Conservation (phyloP, 768 basidiomycete genomes). For the Trichaptum fuscoviolaceum region DNA sequence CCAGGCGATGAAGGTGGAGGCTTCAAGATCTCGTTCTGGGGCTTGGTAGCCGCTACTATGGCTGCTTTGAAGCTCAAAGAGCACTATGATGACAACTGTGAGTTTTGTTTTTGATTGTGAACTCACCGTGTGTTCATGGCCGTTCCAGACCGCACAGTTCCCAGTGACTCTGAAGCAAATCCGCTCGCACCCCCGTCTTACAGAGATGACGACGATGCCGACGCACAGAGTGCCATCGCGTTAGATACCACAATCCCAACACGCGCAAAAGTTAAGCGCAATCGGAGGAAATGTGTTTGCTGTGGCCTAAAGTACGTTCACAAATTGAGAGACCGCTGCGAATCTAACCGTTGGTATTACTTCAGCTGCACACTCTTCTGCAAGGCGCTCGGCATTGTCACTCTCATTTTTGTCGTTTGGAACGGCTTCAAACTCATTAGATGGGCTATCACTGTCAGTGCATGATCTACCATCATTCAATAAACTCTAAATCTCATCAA, state of each 20-base stretch:
- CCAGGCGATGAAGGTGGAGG: background rate
- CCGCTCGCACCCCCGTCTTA: background rate
- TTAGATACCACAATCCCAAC: constrained; percentile 28
- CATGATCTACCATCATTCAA: constrained; percentile 4
- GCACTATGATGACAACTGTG: constrained; percentile 38
- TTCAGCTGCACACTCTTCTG: constrained; percentile 47
- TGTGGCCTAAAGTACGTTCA: constrained; percentile 42
- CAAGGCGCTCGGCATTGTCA: constrained; percentile 51
- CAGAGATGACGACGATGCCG: constrained; percentile 41
- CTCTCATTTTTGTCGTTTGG: constrained; percentile 35
- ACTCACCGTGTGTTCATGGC: constrained; percentile 1
- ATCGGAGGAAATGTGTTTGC: constrained; percentile 42
- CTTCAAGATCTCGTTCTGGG: constrained; percentile 29
- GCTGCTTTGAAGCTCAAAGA: constrained; percentile 44
- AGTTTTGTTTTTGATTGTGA: constrained; percentile 15
- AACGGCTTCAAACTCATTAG: constrained; percentile 37
- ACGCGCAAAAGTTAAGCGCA: constrained; percentile 28
- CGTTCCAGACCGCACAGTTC: background rate
- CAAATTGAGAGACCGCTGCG: background rate
- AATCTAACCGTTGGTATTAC: background rate
- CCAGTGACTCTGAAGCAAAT: background rate
- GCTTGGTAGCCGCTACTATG: constrained; percentile 40
- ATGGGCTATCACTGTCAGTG: constrained; percentile 44
- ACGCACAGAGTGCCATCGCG: constrained; percentile 25
- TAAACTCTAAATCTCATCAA: background rate